phyloP scores from a whole-genome alignment of 768 basidiomycete genomes.

The Strobilomyces dryophilus region DNA sequence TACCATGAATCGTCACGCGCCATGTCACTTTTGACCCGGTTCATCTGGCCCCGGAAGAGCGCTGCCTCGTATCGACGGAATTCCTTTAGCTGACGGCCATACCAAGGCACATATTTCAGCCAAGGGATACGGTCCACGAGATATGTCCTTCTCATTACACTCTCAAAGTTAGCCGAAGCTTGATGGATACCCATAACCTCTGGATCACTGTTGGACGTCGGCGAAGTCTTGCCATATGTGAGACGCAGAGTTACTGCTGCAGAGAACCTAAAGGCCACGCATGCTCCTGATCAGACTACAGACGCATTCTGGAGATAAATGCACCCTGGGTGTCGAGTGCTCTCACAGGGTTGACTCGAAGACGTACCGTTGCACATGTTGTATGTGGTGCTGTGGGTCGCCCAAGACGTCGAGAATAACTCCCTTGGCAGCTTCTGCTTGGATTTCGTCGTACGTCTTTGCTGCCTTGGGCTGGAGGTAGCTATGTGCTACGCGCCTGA shows the following conservation, averaged over 20 bases:
- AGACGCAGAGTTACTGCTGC: slow-evolving; percentile 20
- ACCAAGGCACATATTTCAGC: slow-evolving; percentile 51
- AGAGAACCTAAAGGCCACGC: slow-evolving; percentile 18
- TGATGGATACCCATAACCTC: not conserved
- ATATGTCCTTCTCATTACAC: slow-evolving; percentile 23
- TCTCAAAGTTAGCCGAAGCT: slow-evolving; percentile 22
- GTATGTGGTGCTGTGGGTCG: not conserved
- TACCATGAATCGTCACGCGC: slow-evolving; percentile 17
- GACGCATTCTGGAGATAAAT: slow-evolving; percentile 28
- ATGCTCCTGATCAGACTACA: slow-evolving; percentile 16
- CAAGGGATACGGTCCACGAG: slow-evolving; percentile 16
- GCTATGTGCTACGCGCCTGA: too few species aligned
- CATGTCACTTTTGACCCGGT: slow-evolving; percentile 40
- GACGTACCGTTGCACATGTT: too few species aligned
- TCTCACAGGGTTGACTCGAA: slow-evolving; percentile 32
- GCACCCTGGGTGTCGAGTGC: slow-evolving; percentile 35
- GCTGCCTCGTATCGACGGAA: slow-evolving; percentile 48
- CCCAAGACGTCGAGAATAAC: slow-evolving; percentile 26
- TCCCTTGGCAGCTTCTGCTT: slow-evolving; percentile 32
- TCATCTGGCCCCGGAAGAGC: slow-evolving; percentile 17
- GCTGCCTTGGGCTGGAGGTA: too few species aligned
- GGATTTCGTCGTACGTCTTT: slow-evolving; percentile 36
- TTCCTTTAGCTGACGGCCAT: slow-evolving; percentile 45
- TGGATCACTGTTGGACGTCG: slow-evolving; percentile 2
- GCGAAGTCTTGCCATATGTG: slow-evolving; percentile 25